Evolutionary conservation across 139 green algal genomes (phyloP).

Genomic region (Edaphochlamys debaryana): DNA sequence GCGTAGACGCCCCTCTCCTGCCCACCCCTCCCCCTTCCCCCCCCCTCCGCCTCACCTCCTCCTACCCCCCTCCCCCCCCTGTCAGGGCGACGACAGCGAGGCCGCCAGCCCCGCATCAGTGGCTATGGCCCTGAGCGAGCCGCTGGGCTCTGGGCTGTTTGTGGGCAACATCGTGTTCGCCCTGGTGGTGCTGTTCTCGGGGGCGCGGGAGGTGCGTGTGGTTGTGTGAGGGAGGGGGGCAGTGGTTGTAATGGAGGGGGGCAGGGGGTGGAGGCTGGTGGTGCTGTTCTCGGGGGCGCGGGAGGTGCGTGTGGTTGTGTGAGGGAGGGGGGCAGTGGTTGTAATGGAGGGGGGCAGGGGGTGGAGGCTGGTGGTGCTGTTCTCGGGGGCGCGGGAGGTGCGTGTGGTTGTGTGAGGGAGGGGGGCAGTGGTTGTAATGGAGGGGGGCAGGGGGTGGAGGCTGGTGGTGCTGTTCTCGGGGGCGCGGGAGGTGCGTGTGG

Average conservation of each 20-base stretch:
- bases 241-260: too few relatives aligned
- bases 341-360: too few relatives aligned
- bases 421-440: too few relatives aligned
- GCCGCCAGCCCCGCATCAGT: constrained; percentile 27
- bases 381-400: constrained; percentile 9
- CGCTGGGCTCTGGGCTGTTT: constrained; percentile 69
- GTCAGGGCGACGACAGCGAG: neutral
- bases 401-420: too few relatives aligned
- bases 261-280: constrained; percentile 25
- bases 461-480: constrained; percentile 51
- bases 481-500: neutral
- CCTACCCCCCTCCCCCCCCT: too few relatives aligned
- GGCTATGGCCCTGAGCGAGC: constrained; percentile 68
- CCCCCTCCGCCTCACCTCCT: too few relatives aligned
- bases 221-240: too few relatives aligned
- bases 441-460: too few relatives aligned
- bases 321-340: too few relatives aligned
- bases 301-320: too few relatives aligned
- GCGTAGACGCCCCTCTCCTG: too few relatives aligned
- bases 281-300: constrained; percentile 39
- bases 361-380: constrained; percentile 46
- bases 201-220: neutral
- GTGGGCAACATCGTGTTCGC: constrained; percentile 66
- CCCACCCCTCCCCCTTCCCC: too few relatives aligned
- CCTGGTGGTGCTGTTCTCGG: constrained; percentile 50